These are phyloP conservation scores for Lentinula detonsa DNA, from an alignment of 768 basidiomycete genomes.

Conservation along the genomic window DNA sequence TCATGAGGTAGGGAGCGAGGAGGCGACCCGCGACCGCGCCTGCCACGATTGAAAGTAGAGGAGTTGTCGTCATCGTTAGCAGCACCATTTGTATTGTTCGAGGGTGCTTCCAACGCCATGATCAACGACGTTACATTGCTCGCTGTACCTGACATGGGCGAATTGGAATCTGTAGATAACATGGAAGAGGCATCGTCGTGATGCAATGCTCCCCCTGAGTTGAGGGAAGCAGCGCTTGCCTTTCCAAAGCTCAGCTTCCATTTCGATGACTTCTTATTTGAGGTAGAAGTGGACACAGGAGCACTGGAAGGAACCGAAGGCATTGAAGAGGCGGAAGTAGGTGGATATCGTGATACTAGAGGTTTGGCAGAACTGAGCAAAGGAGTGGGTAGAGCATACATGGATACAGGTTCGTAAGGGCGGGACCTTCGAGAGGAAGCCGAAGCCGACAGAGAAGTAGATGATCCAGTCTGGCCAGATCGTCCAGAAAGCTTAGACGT, in stretches of 20 bases:
- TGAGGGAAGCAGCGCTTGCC: conserved; percentile 32
- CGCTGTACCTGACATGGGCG: conserved; percentile 59
- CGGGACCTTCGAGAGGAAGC: conserved; percentile 21
- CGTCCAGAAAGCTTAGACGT: conserved; percentile 47
- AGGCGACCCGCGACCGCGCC: conserved; percentile 23
- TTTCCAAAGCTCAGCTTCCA: conserved; percentile 79
- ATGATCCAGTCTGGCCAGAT: conserved; percentile 8
- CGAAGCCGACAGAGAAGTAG: conserved; percentile 20
- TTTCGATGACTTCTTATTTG: conserved; percentile 74
- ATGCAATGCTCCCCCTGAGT: conserved; percentile 31
- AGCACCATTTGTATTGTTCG: conserved; percentile 16
- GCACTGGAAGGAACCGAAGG: conserved; percentile 18
- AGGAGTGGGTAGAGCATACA: conserved; percentile 33
- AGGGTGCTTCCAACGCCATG: conserved; percentile 57
- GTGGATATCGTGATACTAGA: conserved; percentile 13
- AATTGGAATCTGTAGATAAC: conserved; percentile 15
- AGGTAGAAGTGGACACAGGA: conserved; percentile 31
- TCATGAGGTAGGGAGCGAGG: conserved; percentile 13
- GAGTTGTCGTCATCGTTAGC: conserved; percentile 26
- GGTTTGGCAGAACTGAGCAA: conserved; percentile 13
- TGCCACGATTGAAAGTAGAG: conserved; percentile 45
- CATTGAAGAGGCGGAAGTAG: conserved; percentile 16
- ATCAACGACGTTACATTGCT: conserved; percentile 73
- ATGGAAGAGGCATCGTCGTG: conserved; percentile 27
- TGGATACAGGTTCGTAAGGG: conserved; percentile 39